Base-by-base conservation (phyloP, 768 basidiomycete species). In the Suillus paluster region DNA sequence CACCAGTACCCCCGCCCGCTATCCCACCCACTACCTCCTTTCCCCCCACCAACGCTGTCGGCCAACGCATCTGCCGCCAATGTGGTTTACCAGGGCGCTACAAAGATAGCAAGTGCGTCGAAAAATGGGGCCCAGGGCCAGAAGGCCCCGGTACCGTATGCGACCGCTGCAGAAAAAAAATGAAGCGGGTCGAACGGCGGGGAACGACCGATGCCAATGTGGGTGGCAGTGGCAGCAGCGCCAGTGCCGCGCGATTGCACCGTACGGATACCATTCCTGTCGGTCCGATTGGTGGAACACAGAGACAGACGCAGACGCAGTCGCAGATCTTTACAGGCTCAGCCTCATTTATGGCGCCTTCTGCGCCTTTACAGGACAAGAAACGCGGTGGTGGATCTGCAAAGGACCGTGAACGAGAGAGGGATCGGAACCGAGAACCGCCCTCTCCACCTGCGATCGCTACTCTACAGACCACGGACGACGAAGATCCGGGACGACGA, bases 61-160 rank as follows among this genome's bases (percentile, higher is more conserved):
- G 91, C 0, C 91, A 92, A 69, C 79, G 91, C 25, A 91, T 90
- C 53, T 92, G 91, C 71, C 79, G 90, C 7, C 89, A 90, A 68
- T 93, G 91, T 67, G 89, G 89, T 0, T 75, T 87, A 46, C 79
- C 85, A 0, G 91, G 91, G 0, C 78, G 91, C 1, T 93, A 92
- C 77, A 92, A 92, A 77, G 91, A 93, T 23, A 89, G 88, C 10
- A 91, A 91, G 66, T 93, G 91, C 70, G 91, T 93, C 57, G 91
- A 93, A 69, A 93, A 93, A 73, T 93, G 91, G 91, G 91, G 91
- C 1, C 91, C 91, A 25, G 91, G 91, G 5, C 91, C 91, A 52
- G 84, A 88, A 74, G 91, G 91, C 0, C 91, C 91, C 56, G 91
- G 91, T 23, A 93, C 91, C 0, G 91, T 93, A 0, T 93, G 91